Base-by-base conservation (phyloP, 805 yeast species). In the Schwanniomyces occidentalis region DNA sequence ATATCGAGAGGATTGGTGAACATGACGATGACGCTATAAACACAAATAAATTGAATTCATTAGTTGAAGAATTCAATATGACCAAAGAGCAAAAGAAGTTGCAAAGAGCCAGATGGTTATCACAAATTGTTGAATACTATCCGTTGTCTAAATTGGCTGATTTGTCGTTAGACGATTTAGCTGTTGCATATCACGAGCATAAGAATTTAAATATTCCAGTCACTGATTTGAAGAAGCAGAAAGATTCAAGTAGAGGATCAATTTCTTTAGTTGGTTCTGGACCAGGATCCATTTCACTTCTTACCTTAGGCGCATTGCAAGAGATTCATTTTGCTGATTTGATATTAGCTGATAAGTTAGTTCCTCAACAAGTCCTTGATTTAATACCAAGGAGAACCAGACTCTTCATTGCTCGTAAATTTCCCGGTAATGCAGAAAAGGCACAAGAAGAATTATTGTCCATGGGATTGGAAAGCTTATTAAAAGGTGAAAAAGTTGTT, bases 401-500 rank as follows among this genome's bases (percentile, higher is more conserved):
- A 28, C 67, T 83, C 4, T 88, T 85, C 54, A 89, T 91, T 40
- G 98, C 98, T 2, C 74, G 88, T 25, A 91, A 91, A 58, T 91
- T 89, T 63, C 98, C 98, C 2, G 98, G 98, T 1, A 91, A 91
- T 56, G 97, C 98, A 1, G 96, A 89, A 51, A 75, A 75, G 30
- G 98, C 98, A 0, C 98, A 91, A 59, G 75, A 84, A 40, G 96
- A 91, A 58, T 70, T 91, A 27, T 63, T 88, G 21, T 65, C 71
- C n/a, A 56, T 82, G 44, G 97, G 96, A 0, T 61, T 91, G 12
- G 73, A 71, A 21, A 82, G 80, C 0, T 57, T 88, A 16, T 45
- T 67, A 17, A 58, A 71, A 33, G 96, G 96, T 10, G 71, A 77
- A 49, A 78, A 77, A 37, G 96, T 91, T 1, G 95, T 91, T 3